These are phyloP conservation scores for Phytophthora aleatoria DNA, from an alignment of 352 stramenopile species.

Conservation along the genomic window DNA sequence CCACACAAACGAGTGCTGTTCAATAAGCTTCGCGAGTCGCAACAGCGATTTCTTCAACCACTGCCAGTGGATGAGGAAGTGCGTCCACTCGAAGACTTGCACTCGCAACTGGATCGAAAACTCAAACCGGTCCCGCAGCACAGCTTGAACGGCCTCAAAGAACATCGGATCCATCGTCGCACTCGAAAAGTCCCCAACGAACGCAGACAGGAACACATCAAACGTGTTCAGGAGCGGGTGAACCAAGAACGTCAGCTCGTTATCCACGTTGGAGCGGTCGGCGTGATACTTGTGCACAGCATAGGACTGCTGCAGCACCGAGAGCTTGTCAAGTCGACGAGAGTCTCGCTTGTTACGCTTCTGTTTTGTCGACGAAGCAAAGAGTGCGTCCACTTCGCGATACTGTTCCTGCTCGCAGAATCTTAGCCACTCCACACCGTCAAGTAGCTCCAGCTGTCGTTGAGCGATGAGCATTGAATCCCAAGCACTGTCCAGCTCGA, in stretches of 20 bases:
- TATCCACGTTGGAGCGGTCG: constrained; percentile 72
- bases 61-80: constrained; percentile 86
- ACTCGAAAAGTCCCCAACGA: constrained; percentile 19
- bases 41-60: constrained; percentile 71
- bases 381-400: constrained; percentile 48
- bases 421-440: constrained; percentile 65
- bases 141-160: constrained; percentile 39
- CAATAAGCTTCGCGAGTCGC: constrained; percentile 34
- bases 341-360: constrained; percentile 24
- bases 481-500: constrained; percentile 44
- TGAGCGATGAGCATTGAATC: constrained; percentile 42
- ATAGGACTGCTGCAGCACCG: constrained; percentile 85
- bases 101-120: constrained; percentile 78
- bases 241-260: constrained; percentile 77
- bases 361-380: constrained; percentile 29
- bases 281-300: constrained; percentile 77
- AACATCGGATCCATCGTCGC: constrained; percentile 11
- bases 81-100: constrained; percentile 68
- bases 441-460: constrained; percentile 54
- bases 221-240: constrained; percentile 71
- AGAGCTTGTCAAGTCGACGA: constrained; percentile 37
- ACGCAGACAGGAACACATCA: constrained; percentile 48
- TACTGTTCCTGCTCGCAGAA: constrained; percentile 81
- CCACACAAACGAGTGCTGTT: constrained; percentile 26
- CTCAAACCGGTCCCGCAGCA: constrained; percentile 71